Evolutionary conservation across 768 basidiomycete genomes (phyloP), one percentile per base, ranked within the genome.

Genomic region (Rhodosporidiobolus odoratus): DNA sequence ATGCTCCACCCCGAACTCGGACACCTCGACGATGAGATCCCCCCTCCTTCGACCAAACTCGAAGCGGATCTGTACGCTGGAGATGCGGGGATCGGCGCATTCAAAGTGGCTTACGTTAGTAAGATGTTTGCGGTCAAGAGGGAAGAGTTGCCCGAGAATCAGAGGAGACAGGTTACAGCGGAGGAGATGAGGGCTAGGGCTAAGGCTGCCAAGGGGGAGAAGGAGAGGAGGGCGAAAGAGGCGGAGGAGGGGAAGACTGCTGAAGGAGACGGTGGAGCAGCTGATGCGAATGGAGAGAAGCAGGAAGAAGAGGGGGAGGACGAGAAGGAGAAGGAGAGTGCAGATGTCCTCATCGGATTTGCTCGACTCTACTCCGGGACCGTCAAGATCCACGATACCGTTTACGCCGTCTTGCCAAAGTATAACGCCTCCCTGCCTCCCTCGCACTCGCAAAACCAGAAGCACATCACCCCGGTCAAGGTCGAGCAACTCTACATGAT

Each of bases 101-200:
- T 81, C 66, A 83, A 92, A 19, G 85, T 88, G 23, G 95, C 88
- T 10, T 96, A 93, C 79, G 89, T 97, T 57, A 95, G 91, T 84
- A 99, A 98, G 80, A 99, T 98, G 95, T 97, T 98, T 77, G 92
- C 93, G 2, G 88, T 97, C 0, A 81, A 86, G n/a, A 81, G 79
- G 30, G 85, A 85, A 65, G 89, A 93, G 58, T 81, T 99, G 32
- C 95, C 95, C 0, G 90, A 93, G 77, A 88, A 89, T 79, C 91
- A 90, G 80, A 86, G 86, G 77, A 87, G 83, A 75, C 82, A 84
- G 25, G 76, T 91, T 57, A 91, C 89, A 0, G 89, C 90, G 0
- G 92, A 94, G 43, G 90, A 95, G 76, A 87, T 94, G 86, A 84
- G 90, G 27, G 66, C 58, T 47, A 30, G 59, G 4, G 73, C 69